Conservation (phyloP, 23 red algal genomes). For the Cyanidiococcus yangmingshanensis region DNA sequence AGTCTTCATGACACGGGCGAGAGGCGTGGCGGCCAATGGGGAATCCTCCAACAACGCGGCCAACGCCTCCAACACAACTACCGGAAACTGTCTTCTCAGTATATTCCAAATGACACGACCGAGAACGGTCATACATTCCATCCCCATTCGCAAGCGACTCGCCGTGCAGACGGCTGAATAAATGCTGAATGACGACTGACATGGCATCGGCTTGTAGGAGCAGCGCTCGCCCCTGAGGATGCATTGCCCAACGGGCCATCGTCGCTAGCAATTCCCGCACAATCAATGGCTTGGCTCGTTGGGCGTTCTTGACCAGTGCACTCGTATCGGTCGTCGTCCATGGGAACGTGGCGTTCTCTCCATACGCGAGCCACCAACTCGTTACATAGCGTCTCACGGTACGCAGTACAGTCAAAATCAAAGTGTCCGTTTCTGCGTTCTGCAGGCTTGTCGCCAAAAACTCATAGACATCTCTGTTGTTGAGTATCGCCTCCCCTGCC, state of each 20-base stretch:
- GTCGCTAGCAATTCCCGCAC: not conserved
- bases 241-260: not conserved
- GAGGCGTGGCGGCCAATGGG: not conserved
- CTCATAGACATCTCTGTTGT: not conserved
- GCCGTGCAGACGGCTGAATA: not conserved
- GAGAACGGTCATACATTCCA: too few species aligned
- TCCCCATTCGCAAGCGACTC: too few species aligned
- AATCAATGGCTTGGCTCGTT: not conserved
- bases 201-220: not conserved
- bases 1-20: not conserved
- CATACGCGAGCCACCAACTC: not conserved
- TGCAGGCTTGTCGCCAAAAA: not conserved
- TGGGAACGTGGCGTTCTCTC: not conserved
- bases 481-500: not conserved
- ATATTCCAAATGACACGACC: too few species aligned
- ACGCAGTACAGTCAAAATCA: not conserved
- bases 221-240: not conserved
- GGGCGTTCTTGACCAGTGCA: not conserved
- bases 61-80: not conserved
- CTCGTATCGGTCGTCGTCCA: not conserved
- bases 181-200: not conserved
- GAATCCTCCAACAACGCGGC: not conserved
- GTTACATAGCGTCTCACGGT: not conserved
- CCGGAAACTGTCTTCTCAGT: too few species aligned
- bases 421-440: not conserved